Evolutionary conservation across 1,284 basidiomycete species (phyloP), one percentile per base, ranked within the genome.

Genomic region (Ceratobasidium sp.): DNA sequence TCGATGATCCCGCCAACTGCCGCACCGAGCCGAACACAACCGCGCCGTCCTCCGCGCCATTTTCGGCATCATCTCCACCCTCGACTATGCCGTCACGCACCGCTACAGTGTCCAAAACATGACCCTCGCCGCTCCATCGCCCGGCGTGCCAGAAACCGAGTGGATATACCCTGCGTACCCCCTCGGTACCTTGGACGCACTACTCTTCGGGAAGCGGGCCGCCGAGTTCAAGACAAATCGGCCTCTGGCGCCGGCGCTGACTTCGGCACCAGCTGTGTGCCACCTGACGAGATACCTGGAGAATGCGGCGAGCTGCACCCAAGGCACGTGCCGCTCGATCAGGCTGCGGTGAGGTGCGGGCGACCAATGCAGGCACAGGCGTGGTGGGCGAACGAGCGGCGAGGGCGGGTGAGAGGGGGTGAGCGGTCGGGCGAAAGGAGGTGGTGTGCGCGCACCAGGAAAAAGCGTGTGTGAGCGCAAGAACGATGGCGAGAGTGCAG

Each of bases 111-210:
- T 93, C 88, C 54, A 97, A 87, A 0, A 96, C 92, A 82, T 96
- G 95, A 80, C 94, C 88, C 86, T 97, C 96, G 69, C 88, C 87
- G 80, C 91, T 16, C 88, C 88, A 14, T 87, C 86, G 81, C 90
- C 67, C 48, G 71, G 62, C 70, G 12, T 80, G 94, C 97, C 96
- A 99, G 84, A 93, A 99, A 0, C 96, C 96, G 62, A 94, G 90
- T 83, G 96, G 95, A 83, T 93, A 98, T 1, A 98, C 92, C 77
- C 92, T 90, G 79, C 95, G 89, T 1, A 95, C 92, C 97, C 97
- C 99, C 80, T 96, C 94, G 91, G 97, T 94, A 3, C 98, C 98
- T 44, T 96, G 90, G 79, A 99, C 85, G 81, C 94, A 95, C 96
- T 96, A 98, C 83, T 99, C 98, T 84, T 99, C 98, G 0, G 94